Conservation (phyloP, 2,329 filamentous ascomycete species). For the Apiospora sp. region DNA sequence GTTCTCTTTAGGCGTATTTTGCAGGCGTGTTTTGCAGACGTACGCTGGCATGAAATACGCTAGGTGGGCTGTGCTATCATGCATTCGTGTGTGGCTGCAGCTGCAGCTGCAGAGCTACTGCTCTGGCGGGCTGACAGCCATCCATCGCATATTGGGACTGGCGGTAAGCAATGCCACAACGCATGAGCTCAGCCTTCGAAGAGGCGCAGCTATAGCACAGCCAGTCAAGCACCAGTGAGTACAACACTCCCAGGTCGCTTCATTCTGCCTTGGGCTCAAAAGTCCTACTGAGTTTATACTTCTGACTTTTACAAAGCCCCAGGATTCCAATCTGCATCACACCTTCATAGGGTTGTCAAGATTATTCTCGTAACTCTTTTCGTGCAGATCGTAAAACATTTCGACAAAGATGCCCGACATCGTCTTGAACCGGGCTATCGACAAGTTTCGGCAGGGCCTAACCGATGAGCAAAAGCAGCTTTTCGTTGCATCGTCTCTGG, state of each 20-base stretch:
- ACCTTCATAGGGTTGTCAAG: no score
- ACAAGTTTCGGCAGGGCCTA: slow-evolving; percentile 23
- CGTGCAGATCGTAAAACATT: neutral
- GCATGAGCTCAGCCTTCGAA: no score
- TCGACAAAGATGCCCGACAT: neutral
- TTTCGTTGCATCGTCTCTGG: slow-evolving; percentile 17
- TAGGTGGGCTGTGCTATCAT: neutral
- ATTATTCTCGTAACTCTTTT: no score
- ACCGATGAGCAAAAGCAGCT: slow-evolving; percentile 25
- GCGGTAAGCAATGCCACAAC: no score
- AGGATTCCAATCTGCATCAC: neutral
- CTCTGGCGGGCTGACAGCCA: neutral
- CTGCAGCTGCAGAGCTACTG: neutral
- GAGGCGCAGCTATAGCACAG: neutral
- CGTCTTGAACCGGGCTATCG: slow-evolving; percentile 10
- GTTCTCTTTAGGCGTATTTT: no score
- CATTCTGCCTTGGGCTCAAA: neutral
- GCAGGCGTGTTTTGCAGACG: no score
- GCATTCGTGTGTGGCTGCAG: neutral
- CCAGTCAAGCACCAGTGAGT: no score
- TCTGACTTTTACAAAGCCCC: no score
- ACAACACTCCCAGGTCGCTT: neutral
- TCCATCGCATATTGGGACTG: neutral
- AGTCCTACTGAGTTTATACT: neutral
- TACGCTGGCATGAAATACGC: no score